Evolutionary conservation across 2,329 filamentous ascomycete species (phyloP), one percentile per base, ranked within the genome.

Genomic region (Botrytis medusae): DNA sequence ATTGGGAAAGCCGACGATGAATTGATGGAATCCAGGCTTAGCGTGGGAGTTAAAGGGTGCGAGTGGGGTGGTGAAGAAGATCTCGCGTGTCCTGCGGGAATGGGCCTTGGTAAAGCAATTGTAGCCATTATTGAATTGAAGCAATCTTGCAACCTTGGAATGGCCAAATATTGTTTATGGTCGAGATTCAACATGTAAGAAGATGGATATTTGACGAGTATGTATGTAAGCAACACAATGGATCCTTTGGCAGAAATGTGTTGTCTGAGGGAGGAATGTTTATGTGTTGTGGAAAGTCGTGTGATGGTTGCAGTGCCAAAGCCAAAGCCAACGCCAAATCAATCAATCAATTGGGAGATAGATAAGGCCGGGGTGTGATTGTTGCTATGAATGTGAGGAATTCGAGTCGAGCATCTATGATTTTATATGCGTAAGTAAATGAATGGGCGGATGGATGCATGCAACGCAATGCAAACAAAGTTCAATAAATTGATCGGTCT

Each of bases 1-100:
- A 89, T 88, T 10, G 87, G 86, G 64, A 86, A 87, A 78, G 86
- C 83, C 69, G 86, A 81, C 10, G 86, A 85, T 22, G 87, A 86
- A 80, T 90, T 90, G 73, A 81, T 78, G 29, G 63, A 77, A 65
- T 81, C 80, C 76, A 92, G 84, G 57, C 84, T 87, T 74, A 91
- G 82, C 48, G 87, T 84, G 48, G 88, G 83, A 57, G 84, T 87
- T 73, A 91, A 83, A 51, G 87, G 84, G 46, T 88, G 83, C 51
- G 84, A 78, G 14, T 84, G 82, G 5, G 86, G 83, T 46, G 84
- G 85, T 48, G 87, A 86, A 62, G 88, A 81, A 29, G 79, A 76
- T 73, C 77, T 77, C 32, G 77, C 76, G 59, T 79, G 78, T 2
- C 74, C 75, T 20, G 78, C 37, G 46, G 77, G 73, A 14, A 80